Conservation (phyloP, 2,329 filamentous ascomycete species). For the Zasmidium citrigriseum region DNA sequence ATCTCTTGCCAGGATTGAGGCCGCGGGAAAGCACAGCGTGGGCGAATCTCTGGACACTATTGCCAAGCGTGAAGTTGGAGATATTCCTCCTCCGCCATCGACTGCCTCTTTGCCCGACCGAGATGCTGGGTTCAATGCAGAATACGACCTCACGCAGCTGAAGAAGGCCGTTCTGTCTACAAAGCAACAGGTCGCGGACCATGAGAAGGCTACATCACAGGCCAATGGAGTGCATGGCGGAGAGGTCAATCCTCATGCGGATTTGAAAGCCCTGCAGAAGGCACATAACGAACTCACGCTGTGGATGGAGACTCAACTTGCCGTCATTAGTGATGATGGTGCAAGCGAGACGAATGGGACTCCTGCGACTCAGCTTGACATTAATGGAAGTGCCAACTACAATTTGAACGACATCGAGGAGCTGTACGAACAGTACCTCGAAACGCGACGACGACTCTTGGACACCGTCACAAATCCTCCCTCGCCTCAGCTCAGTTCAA, state of each 20-base stretch:
- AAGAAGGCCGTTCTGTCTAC: constrained; percentile 33
- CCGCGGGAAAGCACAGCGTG: constrained; percentile 17
- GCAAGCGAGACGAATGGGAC: background rate
- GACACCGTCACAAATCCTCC: constrained; percentile 22
- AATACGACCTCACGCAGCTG: constrained; percentile 28
- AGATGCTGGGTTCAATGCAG: constrained; percentile 24
- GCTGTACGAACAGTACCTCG: constrained; percentile 32
- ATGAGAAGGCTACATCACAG: constrained; percentile 8
- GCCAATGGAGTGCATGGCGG: constrained; percentile 3
- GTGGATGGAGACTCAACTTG: constrained; percentile 37
- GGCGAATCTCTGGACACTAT: constrained; percentile 28
- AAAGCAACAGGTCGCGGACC: constrained; percentile 24
- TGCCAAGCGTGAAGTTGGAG: constrained; percentile 27
- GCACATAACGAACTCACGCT: constrained; percentile 33
- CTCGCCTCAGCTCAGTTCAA: background rate
- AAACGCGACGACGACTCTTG: constrained; percentile 25
- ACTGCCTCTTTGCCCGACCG: constrained; percentile 20
- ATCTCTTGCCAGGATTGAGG: constrained; percentile 20
- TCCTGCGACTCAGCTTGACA: background rate
- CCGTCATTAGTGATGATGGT: constrained; percentile 29
- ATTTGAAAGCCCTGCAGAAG: constrained; percentile 30
- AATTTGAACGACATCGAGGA: constrained; percentile 24
- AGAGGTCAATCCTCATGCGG: constrained; percentile 14
- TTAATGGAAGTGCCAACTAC: constrained; percentile 3
- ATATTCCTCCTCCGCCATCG: constrained; percentile 29